Percentiles rank a stretch among this genome's conserved stretches.
phyloP scores from a whole-genome alignment of 78 protist genomes.

The Dictyostelium discoideum region DNA sequence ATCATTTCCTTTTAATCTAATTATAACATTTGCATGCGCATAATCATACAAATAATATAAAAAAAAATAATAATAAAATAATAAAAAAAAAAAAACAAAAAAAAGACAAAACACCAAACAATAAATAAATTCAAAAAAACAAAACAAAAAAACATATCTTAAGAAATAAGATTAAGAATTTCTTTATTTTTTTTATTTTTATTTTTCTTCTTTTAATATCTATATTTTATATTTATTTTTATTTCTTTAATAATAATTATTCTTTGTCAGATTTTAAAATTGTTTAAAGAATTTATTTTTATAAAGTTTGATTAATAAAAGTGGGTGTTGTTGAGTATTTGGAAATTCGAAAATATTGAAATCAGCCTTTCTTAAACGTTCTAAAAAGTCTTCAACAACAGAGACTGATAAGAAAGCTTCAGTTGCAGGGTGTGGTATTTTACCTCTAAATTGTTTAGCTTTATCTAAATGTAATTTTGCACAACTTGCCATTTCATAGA shows the following conservation, averaged over 20 bases:
- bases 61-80: not conserved
- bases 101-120: not conserved
- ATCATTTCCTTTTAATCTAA: too few relatives aligned
- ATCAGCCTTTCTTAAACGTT: slow-evolving; percentile 13
- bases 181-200: too few relatives aligned
- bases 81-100: not conserved
- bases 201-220: too few relatives aligned
- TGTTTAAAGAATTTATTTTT: slow-evolving; percentile 61
- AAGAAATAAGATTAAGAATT: too few relatives aligned
- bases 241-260: not conserved
- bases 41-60: not conserved
- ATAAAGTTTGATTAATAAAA: slow-evolving; percentile 28
- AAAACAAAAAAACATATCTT: too few relatives aligned
- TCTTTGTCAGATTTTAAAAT: not conserved
- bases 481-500: slow-evolving; percentile 55
- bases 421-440: not conserved
- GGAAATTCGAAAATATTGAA: slow-evolving; percentile 26
- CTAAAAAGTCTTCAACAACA: slow-evolving; percentile 48
- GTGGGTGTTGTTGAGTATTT: not conserved
- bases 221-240: not conserved
- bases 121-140: too few relatives aligned
- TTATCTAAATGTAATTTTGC: slow-evolving; percentile 59
- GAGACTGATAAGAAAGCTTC: slow-evolving; percentile 42
- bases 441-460: slow-evolving; percentile 31
- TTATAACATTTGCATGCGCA: not conserved